Evolutionary conservation across 345 rosid species (phyloP).

Genomic region (Ailanthus altissimus): DNA sequence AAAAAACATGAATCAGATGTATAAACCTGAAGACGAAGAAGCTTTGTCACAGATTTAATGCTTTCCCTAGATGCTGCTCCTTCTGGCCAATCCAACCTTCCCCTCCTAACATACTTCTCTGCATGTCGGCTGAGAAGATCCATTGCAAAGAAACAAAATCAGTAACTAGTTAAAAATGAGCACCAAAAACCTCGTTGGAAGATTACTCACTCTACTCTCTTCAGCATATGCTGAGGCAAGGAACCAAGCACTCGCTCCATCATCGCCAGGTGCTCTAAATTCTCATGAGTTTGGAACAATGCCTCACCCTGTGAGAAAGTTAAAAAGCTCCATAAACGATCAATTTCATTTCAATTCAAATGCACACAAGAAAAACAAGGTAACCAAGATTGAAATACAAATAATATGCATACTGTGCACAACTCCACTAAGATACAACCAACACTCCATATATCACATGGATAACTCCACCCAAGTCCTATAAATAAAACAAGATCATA

Average conservation of each 20-base stretch:
- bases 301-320: slow-evolving; percentile 71
- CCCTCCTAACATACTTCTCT: slow-evolving; percentile 80
- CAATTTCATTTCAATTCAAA: too few species aligned
- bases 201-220: slow-evolving; percentile 66
- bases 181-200: neutral
- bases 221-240: slow-evolving; percentile 67
- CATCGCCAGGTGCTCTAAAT: slow-evolving; percentile 92
- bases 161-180: neutral
- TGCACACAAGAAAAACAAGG: neutral
- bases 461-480: slow-evolving; percentile 93
- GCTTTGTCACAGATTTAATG: slow-evolving; percentile 70
- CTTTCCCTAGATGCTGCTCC: slow-evolving; percentile 85
- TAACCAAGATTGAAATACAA: neutral
- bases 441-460: slow-evolving; percentile 92
- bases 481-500: neutral
- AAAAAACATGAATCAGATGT: neutral
- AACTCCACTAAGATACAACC: slow-evolving; percentile 83
- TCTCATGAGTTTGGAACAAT: slow-evolving; percentile 88
- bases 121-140: slow-evolving; percentile 59
- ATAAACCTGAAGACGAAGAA: slow-evolving; percentile 76
- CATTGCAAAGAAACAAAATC: neutral
- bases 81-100: slow-evolving; percentile 87
- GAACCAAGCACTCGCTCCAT: slow-evolving; percentile 89
- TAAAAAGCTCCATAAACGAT: neutral
- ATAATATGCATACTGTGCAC: slow-evolving; percentile 62